Base-by-base conservation (phyloP, 2,329 filamentous ascomycete genomes). In the Claviceps monticola region DNA sequence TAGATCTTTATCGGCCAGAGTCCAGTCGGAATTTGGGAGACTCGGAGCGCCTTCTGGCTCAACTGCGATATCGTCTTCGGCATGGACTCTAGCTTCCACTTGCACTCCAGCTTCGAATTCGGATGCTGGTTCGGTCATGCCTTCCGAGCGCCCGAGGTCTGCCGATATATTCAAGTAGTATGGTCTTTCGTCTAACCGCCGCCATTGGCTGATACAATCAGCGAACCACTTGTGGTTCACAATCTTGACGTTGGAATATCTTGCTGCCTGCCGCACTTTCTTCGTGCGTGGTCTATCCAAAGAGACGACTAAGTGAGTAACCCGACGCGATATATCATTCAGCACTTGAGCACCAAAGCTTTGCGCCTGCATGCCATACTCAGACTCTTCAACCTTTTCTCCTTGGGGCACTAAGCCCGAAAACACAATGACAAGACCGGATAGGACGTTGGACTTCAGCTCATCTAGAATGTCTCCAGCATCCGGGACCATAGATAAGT, bases 141-240 rank as follows among this genome's bases (percentile, higher is more conserved):
- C 66, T 29, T 64, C 65, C 5, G 61, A 63, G 41, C 53, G 61
- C 57, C 63, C 67, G 14, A 79, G 74, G 58, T 88, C 84, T 17
- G 82, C 78, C 0, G 84, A 80, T 2, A 89, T 75, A n/a, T 84
- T 75, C 46, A 95, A 66, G n/a, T 86, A 71, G 61, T 91, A 95
- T 0, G 84, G 83, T 2, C 74, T 74, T 64, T 96, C 90, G 52
- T 93, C 82, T 11, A 94, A 72, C 52, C 79, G 83, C 56, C 78
- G 74, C 93, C 93, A 98, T 64, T 85, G 84, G 26, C 82, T 84
- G 56, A 97, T 80, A 51, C 84, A 94, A 58, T 90, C 85, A 36
- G 83, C 76, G 34, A 98, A 80, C 93, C 93, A 98, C 60, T 88
- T 82, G 50, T 89, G 86, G 59, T 84, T 89, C 47, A 98, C 93